These are phyloP conservation scores for Podospora conica DNA, from an alignment of 495 filamentous ascomycete genomes.

Conservation along the genomic window DNA sequence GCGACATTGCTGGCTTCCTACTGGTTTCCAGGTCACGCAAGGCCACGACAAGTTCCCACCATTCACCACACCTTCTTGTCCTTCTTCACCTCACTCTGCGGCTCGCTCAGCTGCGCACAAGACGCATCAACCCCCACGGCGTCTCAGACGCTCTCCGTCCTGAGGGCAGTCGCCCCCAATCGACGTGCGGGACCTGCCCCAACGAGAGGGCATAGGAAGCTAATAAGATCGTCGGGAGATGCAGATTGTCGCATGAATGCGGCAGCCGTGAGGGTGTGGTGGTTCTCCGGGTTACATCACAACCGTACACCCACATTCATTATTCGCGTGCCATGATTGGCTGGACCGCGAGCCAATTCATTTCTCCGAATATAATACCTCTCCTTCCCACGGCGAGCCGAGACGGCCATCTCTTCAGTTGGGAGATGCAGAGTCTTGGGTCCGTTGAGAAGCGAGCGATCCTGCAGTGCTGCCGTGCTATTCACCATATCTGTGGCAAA, in stretches of 20 bases:
- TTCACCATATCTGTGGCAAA: background rate
- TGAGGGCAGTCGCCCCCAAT: too few species aligned
- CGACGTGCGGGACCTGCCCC: background rate
- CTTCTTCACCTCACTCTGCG: background rate
- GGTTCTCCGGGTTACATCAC: constrained; percentile 14
- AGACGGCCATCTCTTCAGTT: background rate
- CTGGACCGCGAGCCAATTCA: background rate
- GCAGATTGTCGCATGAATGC: background rate
- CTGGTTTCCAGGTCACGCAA: background rate
- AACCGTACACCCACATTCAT: background rate
- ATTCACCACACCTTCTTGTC: background rate
- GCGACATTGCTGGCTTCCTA: background rate
- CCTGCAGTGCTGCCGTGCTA: background rate
- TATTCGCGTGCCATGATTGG: background rate
- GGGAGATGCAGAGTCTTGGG: background rate
- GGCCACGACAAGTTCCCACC: background rate
- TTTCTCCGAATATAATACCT: background rate
- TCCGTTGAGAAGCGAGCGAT: background rate
- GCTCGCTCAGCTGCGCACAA: background rate
- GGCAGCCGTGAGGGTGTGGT: constrained; percentile 11
- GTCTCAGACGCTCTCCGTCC: background rate
- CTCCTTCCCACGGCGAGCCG: background rate
- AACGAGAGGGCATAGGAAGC: background rate
- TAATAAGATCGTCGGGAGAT: background rate
- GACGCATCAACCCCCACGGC: background rate